Base-by-base conservation (phyloP, 306 rosid genomes). In the Prunus mume region DNA sequence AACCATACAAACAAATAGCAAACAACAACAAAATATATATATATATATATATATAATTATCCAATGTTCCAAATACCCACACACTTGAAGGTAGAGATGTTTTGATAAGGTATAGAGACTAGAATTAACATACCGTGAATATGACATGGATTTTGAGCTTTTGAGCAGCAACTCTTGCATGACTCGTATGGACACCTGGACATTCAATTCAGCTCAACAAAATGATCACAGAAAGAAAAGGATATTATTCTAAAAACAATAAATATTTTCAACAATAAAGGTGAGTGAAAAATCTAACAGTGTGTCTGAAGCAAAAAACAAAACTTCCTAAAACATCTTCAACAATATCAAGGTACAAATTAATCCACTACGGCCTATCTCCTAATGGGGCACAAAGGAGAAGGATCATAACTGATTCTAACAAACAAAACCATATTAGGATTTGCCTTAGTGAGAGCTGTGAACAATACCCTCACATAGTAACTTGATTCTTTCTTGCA, bases 131-230 rank as follows among this genome's bases (percentile, higher is more conserved):
- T 83, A 91, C 99, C 99, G 13, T 95, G 99, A 85, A 95, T 95
- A 63, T 86, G 87, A 80, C 99, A 95, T 43, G 97, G 97, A 76
- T 95, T 95, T 85, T 95, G 99, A 72, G 94, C 93, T 78, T 84
- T 95, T 3, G 96, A 84, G 79, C 99, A 95, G 85, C 97, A 95
- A 85, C 92, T 92, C 88, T 95, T 95, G 90, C 99, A 95, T 22
- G 81, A 82, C 78, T 95, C 95, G 51, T 81, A 95, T 6, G 99
- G 99, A 72, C 97, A 95, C 88, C 98, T 93, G 87, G 84, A 85
- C 32, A 51, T 46, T 67, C 75, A 46, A 72, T 65, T 57, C 41
- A 60, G 9, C 61, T 58, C 75, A 49, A 73, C 61, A 76, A 58
- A 69, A 17, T 18, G 52, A 75, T 57, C 50, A 71, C 57, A 50